Percentiles rank a stretch among this genome's conserved stretches.
Conservation (phyloP, 176 grass and related monocot genomes). For the Aegilops longissima region DNA sequence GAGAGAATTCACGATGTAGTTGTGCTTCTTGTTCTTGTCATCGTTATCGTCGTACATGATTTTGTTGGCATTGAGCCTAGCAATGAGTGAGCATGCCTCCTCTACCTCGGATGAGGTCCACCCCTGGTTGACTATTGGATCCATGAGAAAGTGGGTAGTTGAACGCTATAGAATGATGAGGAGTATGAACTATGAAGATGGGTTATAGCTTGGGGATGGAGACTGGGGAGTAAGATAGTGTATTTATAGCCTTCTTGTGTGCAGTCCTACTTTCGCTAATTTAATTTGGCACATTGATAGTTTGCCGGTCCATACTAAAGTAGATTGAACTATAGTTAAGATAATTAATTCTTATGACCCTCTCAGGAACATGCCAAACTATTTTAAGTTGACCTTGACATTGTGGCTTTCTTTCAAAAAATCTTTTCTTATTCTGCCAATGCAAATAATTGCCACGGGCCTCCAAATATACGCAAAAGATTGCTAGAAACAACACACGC, state of each 20-base stretch:
- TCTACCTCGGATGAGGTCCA: constrained; percentile 3
- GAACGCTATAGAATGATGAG: not conserved
- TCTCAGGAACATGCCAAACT: not conserved
- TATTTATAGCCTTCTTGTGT: not conserved
- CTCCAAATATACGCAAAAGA: not conserved
- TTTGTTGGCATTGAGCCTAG: not conserved
- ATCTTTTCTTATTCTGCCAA: not conserved
- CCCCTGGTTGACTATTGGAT: not conserved
- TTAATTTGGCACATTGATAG: not conserved
- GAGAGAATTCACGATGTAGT: not conserved
- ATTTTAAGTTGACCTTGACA: not conserved
- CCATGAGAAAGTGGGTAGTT: not conserved
- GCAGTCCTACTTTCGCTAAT: not conserved
- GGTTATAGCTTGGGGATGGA: not conserved
- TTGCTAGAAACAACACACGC: not conserved
- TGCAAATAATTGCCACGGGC: not conserved
- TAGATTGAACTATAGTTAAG: not conserved
- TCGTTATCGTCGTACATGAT: too few relatives aligned
- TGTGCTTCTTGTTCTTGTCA: not conserved
- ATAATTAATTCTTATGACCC: not conserved
- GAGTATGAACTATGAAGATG: not conserved
- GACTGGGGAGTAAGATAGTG: not conserved
- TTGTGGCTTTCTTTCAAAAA: not conserved
- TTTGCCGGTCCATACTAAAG: not conserved
- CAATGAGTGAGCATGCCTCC: not conserved